phyloP scores from a whole-genome alignment of 2,329 filamentous ascomycete genomes.

The Colletotrichum godetiae region DNA sequence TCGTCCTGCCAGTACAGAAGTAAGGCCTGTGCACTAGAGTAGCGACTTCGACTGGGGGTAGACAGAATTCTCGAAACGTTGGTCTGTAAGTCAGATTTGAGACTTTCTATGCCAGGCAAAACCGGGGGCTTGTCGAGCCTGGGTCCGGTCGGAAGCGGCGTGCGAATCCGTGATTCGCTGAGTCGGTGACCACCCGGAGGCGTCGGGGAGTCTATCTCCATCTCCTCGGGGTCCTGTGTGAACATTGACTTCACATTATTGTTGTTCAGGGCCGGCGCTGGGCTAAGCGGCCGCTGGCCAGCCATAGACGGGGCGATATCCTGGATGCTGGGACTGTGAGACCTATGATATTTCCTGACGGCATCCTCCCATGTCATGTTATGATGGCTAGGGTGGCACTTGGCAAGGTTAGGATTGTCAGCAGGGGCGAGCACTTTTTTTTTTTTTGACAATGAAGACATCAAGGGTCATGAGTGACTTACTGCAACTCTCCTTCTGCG shows the following conservation, averaged over 20 bases:
- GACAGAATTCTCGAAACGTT: conserved; percentile 61
- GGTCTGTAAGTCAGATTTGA: conserved; percentile 64
- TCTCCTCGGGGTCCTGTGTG: conserved; percentile 62
- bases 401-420: conserved; percentile 36
- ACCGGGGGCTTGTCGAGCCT: conserved; percentile 63
- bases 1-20: conserved; percentile 69
- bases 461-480: conserved; percentile 46
- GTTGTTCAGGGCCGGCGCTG: conserved; percentile 50
- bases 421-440: conserved; percentile 22
- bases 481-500: conserved; percentile 68
- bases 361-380: conserved; percentile 72
- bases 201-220: conserved; percentile 63
- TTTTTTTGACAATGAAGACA: not conserved
- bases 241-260: conserved; percentile 52
- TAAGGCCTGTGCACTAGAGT: conserved; percentile 63
- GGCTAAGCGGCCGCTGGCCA: conserved; percentile 58
- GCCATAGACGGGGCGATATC: conserved; percentile 58
- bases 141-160: conserved; percentile 66
- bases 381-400: conserved; percentile 71
- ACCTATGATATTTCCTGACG: conserved; percentile 63
- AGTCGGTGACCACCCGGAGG: conserved; percentile 51
- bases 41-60: conserved; percentile 62
- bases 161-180: conserved; percentile 63
- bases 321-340: conserved; percentile 62
- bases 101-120: conserved; percentile 61